These are phyloP conservation scores for Bromus sterilis DNA, from an alignment of 176 grass and related monocot species.

Conservation along the genomic window DNA sequence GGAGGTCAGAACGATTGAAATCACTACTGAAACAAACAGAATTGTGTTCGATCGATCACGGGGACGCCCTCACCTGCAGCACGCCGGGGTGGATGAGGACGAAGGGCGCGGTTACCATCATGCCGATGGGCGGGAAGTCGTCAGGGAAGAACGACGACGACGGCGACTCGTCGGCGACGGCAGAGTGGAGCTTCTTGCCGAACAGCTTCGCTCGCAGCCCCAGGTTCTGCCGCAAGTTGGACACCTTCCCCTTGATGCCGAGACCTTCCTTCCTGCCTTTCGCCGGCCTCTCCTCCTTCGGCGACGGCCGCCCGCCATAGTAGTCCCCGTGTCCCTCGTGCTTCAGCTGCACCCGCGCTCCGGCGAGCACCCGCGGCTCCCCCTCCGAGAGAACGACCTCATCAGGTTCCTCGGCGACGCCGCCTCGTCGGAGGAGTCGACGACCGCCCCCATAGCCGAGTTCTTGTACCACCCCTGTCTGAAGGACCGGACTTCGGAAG, in stretches of 20 bases:
- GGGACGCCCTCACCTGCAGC: too few species aligned
- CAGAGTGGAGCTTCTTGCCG: too few species aligned
- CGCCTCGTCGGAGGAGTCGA: not conserved
- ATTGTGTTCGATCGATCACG: not conserved
- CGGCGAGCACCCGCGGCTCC: slow-evolving; percentile 44
- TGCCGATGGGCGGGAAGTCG: slow-evolving; percentile 50
- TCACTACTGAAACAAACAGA: not conserved
- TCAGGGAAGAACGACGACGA: slow-evolving; percentile 23
- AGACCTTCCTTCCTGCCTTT: slow-evolving; percentile 68
- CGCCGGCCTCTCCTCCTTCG: slow-evolving; percentile 27
- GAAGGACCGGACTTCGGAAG: too few species aligned
- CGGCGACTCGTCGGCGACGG: slow-evolving; percentile 42
- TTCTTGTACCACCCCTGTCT: slow-evolving; percentile 9
- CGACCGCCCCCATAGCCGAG: not conserved
- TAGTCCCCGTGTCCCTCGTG: too few species aligned
- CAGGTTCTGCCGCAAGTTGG: too few species aligned
- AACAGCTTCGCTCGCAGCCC: too few species aligned
- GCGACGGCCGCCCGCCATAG: not conserved
- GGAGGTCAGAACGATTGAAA: not conserved
- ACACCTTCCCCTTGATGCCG: too few species aligned
- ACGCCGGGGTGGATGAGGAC: too few species aligned
- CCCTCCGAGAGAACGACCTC: slow-evolving; percentile 85
- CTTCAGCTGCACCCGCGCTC: slow-evolving; percentile 23
- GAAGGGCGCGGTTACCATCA: slow-evolving; percentile 49
- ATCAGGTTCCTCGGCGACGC: slow-evolving; percentile 61